phyloP scores from a whole-genome alignment of 2,329 filamentous ascomycete genomes.

The Stagonosporopsis cucurbitacearum region DNA sequence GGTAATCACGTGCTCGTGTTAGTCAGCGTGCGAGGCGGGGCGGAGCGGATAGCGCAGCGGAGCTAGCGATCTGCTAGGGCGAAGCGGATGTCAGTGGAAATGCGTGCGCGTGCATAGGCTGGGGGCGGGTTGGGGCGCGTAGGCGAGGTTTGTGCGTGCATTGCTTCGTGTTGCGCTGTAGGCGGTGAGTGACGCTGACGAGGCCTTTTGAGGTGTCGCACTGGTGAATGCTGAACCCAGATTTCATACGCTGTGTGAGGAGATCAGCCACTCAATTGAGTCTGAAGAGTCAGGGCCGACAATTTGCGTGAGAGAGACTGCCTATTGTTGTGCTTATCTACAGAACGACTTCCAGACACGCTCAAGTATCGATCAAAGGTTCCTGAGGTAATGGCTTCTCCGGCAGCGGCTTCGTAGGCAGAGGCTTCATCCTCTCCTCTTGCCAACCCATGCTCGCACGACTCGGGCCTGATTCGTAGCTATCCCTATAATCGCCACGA shows the following conservation, averaged over 20 bases:
- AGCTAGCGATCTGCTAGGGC: neutral
- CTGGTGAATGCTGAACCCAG: too few relatives aligned
- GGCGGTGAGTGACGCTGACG: too few relatives aligned
- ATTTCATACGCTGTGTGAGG: too few relatives aligned
- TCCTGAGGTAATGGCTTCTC: constrained; percentile 46
- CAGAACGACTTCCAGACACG: neutral
- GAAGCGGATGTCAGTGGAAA: neutral
- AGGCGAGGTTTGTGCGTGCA: neutral
- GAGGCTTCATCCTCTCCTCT: constrained; percentile 35
- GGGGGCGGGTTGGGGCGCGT: neutral
- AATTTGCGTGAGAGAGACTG: neutral
- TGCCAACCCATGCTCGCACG: constrained; percentile 19
- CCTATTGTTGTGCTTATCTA: neutral
- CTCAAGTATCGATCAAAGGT: constrained; percentile 42
- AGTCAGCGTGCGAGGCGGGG: neutral
- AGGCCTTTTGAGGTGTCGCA: neutral
- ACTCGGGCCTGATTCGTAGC: constrained; percentile 28
- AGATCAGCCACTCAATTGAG: too few relatives aligned
- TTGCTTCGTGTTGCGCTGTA: neutral
- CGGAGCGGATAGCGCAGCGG: constrained; percentile 10
- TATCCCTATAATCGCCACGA: constrained; percentile 31
- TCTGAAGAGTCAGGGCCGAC: too few relatives aligned
- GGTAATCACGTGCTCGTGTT: too few relatives aligned
- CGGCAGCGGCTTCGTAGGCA: constrained; percentile 42
- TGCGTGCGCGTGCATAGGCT: constrained; percentile 5